phyloP scores from a whole-genome alignment of 306 rosid genomes.

The Medicago truncatula region DNA sequence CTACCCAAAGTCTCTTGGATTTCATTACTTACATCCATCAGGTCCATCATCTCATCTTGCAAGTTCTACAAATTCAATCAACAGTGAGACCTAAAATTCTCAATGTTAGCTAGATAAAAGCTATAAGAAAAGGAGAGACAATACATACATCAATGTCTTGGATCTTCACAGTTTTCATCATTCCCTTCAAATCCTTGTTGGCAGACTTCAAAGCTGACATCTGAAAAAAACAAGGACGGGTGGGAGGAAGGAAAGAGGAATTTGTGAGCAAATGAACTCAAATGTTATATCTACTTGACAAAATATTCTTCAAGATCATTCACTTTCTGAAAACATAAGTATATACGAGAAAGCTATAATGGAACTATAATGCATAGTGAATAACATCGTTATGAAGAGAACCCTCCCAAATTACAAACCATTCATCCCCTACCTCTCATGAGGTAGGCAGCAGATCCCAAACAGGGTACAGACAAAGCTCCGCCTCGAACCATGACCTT shows the following conservation, averaged over 20 bases:
- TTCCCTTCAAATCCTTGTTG: constrained; percentile 94
- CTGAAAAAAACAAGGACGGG: constrained; percentile 50
- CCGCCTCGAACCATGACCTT: constrained; percentile 77
- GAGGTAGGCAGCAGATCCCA: constrained; percentile 92
- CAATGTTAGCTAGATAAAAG: constrained; percentile 34
- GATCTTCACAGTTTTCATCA: constrained; percentile 98
- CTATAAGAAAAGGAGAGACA: constrained; percentile 35
- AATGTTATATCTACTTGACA: constrained; percentile 3
- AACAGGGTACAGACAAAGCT: constrained; percentile 75
- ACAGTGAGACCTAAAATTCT: constrained; percentile 33
- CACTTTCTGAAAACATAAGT: constrained; percentile 42
- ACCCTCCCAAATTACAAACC: constrained; percentile 61
- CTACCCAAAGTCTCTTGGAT: constrained; percentile 95
- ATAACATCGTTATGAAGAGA: constrained; percentile 48
- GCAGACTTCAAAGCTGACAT: constrained; percentile 96
- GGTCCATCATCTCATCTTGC: constrained; percentile 99
- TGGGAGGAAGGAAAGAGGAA: constrained; percentile 15
- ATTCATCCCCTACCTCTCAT: constrained; percentile 77
- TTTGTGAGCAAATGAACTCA: constrained; percentile 20
- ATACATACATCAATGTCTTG: constrained; percentile 89
- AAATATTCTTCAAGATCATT: constrained; percentile 36
- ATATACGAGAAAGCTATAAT: constrained; percentile 36
- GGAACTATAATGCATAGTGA: constrained; percentile 43
- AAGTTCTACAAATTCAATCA: constrained; percentile 61
- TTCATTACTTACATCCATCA: constrained; percentile 95